Base-by-base conservation (phyloP, 2,329 filamentous ascomycete genomes). In the Daldinia eschscholtzii region DNA sequence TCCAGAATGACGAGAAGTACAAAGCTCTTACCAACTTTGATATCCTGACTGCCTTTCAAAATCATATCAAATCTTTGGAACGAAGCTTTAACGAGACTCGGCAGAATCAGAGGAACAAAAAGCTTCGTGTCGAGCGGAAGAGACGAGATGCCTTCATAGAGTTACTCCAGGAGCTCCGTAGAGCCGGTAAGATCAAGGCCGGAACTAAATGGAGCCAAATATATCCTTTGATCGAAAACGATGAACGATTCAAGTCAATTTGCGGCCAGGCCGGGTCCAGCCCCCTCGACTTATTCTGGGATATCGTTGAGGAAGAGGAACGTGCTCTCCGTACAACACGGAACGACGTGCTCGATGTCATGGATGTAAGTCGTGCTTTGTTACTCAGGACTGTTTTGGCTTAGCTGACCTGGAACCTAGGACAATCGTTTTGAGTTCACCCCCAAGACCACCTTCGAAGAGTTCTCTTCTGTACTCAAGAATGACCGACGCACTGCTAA, bases 271-370 rank as follows among this genome's bases (percentile, higher is more conserved):
- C 88, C 65, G 94, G 95, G 63, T 97, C 94, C 4, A 92, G 89
- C 4, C 93, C 96, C 13, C 86, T 97, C 72, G 94, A 98, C 76
- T 85, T 99, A 6, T 98, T 99, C 83, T 98, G 95, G 93, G 96
- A 99, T 79, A 85, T 94, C 55, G 87, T 98, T 28, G 96, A 98
- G 79, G 94, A 97, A 79, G 94, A 98, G 79, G 95, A 99, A 77
- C 89, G 92, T 65, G 90, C 91, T n/a, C 84, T 98, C 55, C 91
- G 94, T 68, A 90, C 89, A 57, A 91, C 91, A 56, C 87, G 93
- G 68, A 97, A 96, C 77, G 90, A 94, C 77, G 92, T 97, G 42
- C 84, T 96, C 72, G 94, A 97, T 81, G 93, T 96, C 73, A 86
- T 97, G 74, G 93, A 97, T 85, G 93, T 96, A 81, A 84, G 90